Percentiles rank a stretch among this genome's conserved stretches.
Conservation (phyloP, 305 asterid genomes). For the Solanum hybrid region DNA sequence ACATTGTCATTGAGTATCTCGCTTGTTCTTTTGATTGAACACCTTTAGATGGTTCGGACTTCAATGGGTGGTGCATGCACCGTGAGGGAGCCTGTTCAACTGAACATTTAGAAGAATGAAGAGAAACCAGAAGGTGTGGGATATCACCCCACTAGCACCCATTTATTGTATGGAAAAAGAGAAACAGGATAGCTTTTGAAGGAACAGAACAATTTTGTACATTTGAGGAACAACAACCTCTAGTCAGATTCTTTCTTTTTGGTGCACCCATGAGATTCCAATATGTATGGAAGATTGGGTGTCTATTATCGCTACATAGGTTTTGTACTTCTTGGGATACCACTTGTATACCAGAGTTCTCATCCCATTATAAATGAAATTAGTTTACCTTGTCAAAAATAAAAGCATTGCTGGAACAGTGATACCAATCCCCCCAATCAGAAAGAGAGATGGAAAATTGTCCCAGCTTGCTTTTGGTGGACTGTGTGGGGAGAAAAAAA, state of each 20-base stretch:
- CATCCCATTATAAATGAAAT: neutral
- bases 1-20: neutral
- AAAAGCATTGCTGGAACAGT: neutral
- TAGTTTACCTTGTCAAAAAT: neutral
- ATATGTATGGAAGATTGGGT: neutral
- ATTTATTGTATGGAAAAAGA: neutral
- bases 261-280: neutral
- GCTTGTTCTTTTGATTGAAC: neutral
- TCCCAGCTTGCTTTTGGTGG: neutral
- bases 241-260: neutral
- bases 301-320: neutral
- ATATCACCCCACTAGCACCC: neutral
- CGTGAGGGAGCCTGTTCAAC: neutral
- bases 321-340: neutral
- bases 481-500: neutral
- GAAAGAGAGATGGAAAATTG: neutral
- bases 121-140: neutral
- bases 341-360: neutral
- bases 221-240: neutral
- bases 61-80: neutral
- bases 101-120: neutral
- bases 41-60: neutral
- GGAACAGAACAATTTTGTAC: neutral
- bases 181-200: neutral
- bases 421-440: neutral